Conservation (phyloP, 495 filamentous ascomycete species). For the Hypoxylon lienhwacheense region DNA sequence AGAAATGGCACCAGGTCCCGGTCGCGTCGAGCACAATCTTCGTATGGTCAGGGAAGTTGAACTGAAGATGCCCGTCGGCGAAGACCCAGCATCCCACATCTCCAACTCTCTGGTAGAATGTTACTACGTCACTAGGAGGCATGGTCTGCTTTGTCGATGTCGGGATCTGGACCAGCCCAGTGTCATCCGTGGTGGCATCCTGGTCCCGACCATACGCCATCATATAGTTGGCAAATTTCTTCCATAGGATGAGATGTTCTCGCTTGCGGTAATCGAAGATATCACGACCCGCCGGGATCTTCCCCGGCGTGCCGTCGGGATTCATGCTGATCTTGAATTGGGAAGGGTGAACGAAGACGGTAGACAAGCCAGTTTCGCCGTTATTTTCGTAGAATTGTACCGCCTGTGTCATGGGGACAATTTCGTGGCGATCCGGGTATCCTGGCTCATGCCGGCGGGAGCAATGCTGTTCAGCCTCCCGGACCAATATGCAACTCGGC, state of each 20-base stretch:
- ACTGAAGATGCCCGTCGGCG: constrained; percentile 80
- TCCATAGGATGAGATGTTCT: constrained; percentile 77
- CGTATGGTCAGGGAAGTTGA: constrained; percentile 98
- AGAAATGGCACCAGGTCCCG: constrained; percentile 80
- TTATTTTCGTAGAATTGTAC: constrained; percentile 82
- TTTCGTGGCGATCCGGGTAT: constrained; percentile 63
- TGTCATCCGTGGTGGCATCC: constrained; percentile 50
- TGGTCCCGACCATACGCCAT: constrained; percentile 60
- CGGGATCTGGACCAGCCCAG: constrained; percentile 49
- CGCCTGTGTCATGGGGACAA: constrained; percentile 63
- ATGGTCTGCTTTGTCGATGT: constrained; percentile 47
- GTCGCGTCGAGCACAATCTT: constrained; percentile 80
- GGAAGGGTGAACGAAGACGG: constrained; percentile 61
- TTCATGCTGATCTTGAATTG: constrained; percentile 59
- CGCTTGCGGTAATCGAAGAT: constrained; percentile 70
- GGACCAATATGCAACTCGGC: constrained; percentile 68
- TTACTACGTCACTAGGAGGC: constrained; percentile 66
- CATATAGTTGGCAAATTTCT: constrained; percentile 96
- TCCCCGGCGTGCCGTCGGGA: constrained; percentile 56
- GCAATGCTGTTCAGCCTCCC: constrained; percentile 63
- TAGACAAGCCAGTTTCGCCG: constrained; percentile 64
- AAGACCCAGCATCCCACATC: constrained; percentile 91
- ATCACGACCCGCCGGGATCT: constrained; percentile 54
- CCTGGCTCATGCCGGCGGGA: constrained; percentile 55
- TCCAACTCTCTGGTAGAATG: constrained; percentile 86